Conservation (phyloP, 148 eudicot genomes). For the Rhododendron mucronatum region DNA sequence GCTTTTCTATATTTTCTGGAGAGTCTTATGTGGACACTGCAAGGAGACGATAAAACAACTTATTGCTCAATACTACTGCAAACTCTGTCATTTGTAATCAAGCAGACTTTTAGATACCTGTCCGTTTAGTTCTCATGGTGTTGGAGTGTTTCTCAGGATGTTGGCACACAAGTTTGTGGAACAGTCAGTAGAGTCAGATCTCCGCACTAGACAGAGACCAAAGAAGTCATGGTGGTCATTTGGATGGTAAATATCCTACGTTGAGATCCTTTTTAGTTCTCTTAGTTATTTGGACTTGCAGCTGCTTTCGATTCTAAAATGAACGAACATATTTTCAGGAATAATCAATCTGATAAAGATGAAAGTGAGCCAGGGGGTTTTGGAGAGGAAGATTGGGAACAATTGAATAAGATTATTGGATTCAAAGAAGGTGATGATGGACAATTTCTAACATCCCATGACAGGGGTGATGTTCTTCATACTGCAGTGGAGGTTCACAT, state of each 20-base stretch:
- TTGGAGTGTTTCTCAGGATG: conserved; percentile 54
- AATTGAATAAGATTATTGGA: conserved; percentile 74
- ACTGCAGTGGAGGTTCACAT: conserved; percentile 77
- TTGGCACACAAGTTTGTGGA: conserved; percentile 92
- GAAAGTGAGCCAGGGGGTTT: conserved; percentile 61
- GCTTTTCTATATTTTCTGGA: neutral
- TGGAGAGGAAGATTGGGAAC: conserved; percentile 82
- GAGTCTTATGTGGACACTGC: neutral
- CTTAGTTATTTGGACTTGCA: conserved; percentile 6
- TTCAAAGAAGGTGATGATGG: conserved; percentile 73
- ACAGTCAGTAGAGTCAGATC: conserved; percentile 60
- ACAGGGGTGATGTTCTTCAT: conserved; percentile 49
- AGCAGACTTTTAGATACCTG: neutral
- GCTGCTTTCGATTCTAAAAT: conserved; percentile 3
- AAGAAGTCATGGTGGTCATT: conserved; percentile 96
- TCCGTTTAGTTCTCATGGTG: neutral
- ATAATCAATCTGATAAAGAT: conserved; percentile 48
- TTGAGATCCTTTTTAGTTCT: neutral
- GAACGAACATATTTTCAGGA: conserved; percentile 38
- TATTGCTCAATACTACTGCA: neutral
- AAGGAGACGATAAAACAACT: neutral
- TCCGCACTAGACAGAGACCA: conserved; percentile 45
- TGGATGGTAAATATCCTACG: conserved; percentile 56
- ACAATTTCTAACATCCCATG: conserved; percentile 31
- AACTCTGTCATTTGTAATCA: neutral